Evolutionary conservation across 2,329 filamentous ascomycete species (phyloP).

Genomic region (Stromatinia cepivora): DNA sequence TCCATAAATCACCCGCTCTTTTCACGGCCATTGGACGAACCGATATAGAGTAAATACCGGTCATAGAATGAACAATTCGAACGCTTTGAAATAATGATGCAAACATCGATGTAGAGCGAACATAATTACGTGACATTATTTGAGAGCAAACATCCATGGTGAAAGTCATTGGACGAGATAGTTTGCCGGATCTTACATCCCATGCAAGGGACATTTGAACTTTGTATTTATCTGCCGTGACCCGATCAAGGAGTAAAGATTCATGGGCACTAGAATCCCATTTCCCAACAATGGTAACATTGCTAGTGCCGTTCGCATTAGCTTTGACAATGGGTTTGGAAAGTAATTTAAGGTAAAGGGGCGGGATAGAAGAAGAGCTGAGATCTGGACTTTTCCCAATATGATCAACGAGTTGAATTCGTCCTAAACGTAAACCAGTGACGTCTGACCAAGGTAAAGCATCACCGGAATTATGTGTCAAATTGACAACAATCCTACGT

Average conservation of each 20-base stretch:
- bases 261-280: constrained; percentile 96
- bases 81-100: constrained; percentile 82
- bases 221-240: constrained; percentile 87
- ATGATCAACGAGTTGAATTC: constrained; percentile 79
- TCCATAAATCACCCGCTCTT: constrained; percentile 88
- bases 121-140: constrained; percentile 78
- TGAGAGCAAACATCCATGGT: constrained; percentile 78
- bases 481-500: constrained; percentile 78
- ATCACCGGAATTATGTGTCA: constrained; percentile 91
- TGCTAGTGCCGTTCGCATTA: constrained; percentile 87
- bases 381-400: constrained; percentile 83
- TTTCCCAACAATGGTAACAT: constrained; percentile 82
- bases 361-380: constrained; percentile 62
- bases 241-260: constrained; percentile 88
- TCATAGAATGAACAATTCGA: constrained; percentile 82
- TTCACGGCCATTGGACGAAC: constrained; percentile 90
- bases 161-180: constrained; percentile 88
- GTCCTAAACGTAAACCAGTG: constrained; percentile 72
- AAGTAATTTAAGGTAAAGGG: constrained; percentile 75
- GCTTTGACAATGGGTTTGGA: constrained; percentile 76
- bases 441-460: constrained; percentile 87
- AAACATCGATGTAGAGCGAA: constrained; percentile 84
- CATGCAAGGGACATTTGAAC: constrained; percentile 86
- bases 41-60: constrained; percentile 80
- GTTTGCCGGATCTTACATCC: constrained; percentile 79